A percentile compares a stretch with the other conserved stretches of the same genome.
These are phyloP conservation scores for Medakamo hakoo DNA, from an alignment of 139 green algal species.

Conservation along the genomic window DNA sequence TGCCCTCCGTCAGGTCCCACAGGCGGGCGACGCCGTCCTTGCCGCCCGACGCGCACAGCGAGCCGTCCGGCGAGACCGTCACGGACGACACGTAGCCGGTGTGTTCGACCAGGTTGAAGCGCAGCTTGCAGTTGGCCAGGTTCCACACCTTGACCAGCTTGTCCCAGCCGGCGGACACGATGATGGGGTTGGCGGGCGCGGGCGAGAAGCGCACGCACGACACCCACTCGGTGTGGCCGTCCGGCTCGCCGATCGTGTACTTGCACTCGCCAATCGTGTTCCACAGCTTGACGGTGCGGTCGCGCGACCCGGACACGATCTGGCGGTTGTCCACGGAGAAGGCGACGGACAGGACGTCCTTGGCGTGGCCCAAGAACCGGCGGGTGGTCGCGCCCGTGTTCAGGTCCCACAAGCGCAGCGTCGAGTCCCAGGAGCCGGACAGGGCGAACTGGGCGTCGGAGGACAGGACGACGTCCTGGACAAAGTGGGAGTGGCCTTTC, in stretches of 20 bases:
- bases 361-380: slow-evolving; percentile 95
- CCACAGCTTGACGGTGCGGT: slow-evolving; percentile 97
- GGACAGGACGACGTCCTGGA: slow-evolving; percentile 98
- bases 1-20: slow-evolving; percentile 98
- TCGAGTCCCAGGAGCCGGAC: slow-evolving; percentile 95
- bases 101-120: slow-evolving; percentile 91
- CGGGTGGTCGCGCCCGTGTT: slow-evolving; percentile 91
- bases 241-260: slow-evolving; percentile 89
- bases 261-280: slow-evolving; percentile 99
- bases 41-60: slow-evolving; percentile 92
- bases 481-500: slow-evolving; percentile 83
- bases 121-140: slow-evolving; percentile 97
- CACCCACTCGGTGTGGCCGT: slow-evolving; percentile 95
- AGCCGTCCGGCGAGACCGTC: slow-evolving; percentile 97
- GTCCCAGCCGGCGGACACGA: slow-evolving; percentile 97
- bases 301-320: slow-evolving; percentile 93
- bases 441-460: slow-evolving; percentile 96
- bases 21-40: slow-evolving; percentile 98
- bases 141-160: slow-evolving; percentile 97
- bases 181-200: slow-evolving; percentile 85
- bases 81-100: slow-evolving; percentile 92
- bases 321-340: slow-evolving; percentile 99
- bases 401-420: slow-evolving; percentile 97
- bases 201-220: slow-evolving; percentile 97
- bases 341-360: slow-evolving; percentile 96